Evolutionary conservation across 129 eudicot genomes (phyloP).

Genomic region (Pulicaria dysenterica): DNA sequence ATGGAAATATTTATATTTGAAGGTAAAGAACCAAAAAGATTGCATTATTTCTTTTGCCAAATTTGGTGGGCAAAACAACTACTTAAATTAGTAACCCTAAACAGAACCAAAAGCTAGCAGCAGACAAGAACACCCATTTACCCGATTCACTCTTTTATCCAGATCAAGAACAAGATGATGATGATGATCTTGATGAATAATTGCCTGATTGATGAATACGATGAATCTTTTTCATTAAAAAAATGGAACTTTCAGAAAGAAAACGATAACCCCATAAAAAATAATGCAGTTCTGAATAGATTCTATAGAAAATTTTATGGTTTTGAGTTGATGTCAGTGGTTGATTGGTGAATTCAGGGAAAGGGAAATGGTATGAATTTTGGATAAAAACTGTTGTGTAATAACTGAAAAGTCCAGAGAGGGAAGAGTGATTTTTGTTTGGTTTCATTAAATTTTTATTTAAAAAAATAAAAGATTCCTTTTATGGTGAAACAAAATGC

Average conservation of each 20-base stretch:
- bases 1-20: constrained; percentile 31
- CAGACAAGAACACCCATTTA: constrained; percentile 32
- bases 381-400: constrained; percentile 39
- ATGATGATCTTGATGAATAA: constrained; percentile 10
- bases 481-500: constrained; percentile 35
- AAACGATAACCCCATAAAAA: constrained; percentile 33
- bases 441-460: constrained; percentile 22
- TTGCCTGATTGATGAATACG: constrained; percentile 11
- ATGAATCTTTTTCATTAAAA: constrained; percentile 23
- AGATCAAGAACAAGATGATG: constrained; percentile 39
- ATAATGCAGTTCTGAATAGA: constrained; percentile 24
- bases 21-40: constrained; percentile 25
- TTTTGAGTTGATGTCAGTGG: constrained; percentile 30
- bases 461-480: constrained; percentile 26
- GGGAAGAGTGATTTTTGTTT: constrained; percentile 30
- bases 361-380: constrained; percentile 25
- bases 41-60: constrained; percentile 51
- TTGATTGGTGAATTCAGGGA: constrained; percentile 39
- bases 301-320: constrained; percentile 13
- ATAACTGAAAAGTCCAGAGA: constrained; percentile 22
- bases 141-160: constrained; percentile 37
- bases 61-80: constrained; percentile 32
- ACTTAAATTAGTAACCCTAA: constrained; percentile 42
- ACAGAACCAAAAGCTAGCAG: constrained; percentile 14
- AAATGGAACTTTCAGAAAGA: constrained; percentile 5